phyloP scores from a whole-genome alignment of 805 yeast genomes.

The Starmerella riodocensis region DNA sequence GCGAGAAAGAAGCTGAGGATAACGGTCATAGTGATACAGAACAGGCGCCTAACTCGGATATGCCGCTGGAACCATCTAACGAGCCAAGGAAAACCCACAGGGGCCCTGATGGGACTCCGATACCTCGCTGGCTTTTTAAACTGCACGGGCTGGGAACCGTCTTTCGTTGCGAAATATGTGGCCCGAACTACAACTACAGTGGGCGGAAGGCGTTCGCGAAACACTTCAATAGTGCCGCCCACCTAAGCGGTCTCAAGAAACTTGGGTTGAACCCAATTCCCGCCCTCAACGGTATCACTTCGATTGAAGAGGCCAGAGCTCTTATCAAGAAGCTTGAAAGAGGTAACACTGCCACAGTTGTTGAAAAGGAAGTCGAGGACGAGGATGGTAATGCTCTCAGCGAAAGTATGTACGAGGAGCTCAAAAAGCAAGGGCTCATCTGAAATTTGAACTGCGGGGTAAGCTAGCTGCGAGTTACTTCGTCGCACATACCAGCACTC shows the following conservation, averaged over 20 bases:
- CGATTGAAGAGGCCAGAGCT: conserved; percentile 50
- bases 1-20: conserved; percentile 21
- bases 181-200: conserved; percentile 45
- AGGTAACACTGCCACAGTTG: conserved; percentile 60
- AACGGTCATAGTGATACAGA: conserved; percentile 19
- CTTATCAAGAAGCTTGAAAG: conserved; percentile 39
- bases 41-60: no score
- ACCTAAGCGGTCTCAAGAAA: conserved; percentile 57
- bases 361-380: conserved; percentile 73
- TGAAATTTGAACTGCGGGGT: no score
- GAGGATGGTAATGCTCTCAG: conserved; percentile 87
- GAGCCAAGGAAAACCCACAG: no score
- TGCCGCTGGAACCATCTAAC: no score
- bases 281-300: conserved; percentile 50
- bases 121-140: conserved; percentile 88
- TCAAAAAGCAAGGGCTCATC: conserved; percentile 75
- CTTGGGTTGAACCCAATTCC: conserved; percentile 50
- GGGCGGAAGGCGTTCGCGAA: conserved; percentile 61
- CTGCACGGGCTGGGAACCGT: conserved; percentile 68
- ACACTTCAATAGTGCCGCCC: conserved; percentile 60
- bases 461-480: no score
- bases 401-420: conserved; percentile 65
- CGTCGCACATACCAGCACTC: no score
- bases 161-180: conserved; percentile 77
- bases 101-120: conserved; percentile 83